Evolutionary conservation across 768 basidiomycete genomes (phyloP).

Genomic region (Hortiboletus campestris): DNA sequence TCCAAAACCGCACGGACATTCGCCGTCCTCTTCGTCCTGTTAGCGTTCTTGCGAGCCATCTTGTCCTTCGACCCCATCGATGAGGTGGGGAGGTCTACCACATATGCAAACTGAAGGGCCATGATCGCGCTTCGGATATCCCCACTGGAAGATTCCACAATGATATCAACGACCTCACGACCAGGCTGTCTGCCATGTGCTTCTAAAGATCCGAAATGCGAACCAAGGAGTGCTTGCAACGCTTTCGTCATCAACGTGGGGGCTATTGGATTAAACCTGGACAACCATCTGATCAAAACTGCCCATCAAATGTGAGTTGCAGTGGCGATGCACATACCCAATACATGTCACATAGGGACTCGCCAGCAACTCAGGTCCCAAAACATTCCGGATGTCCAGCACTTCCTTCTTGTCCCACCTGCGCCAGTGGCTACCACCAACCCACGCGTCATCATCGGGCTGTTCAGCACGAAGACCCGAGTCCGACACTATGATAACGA

Average conservation of each 20-base stretch:
- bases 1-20: slow-evolving; percentile 51
- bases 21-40: slow-evolving; percentile 14
- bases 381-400: slow-evolving; percentile 64
- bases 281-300: background rate
- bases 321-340: slow-evolving; percentile 45
- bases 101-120: slow-evolving; percentile 84
- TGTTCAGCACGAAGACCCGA: slow-evolving; percentile 73
- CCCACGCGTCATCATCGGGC: slow-evolving; percentile 46
- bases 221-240: slow-evolving; percentile 55
- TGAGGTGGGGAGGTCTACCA: slow-evolving; percentile 33
- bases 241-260: slow-evolving; percentile 81
- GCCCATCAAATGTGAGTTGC: background rate
- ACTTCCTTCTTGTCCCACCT: slow-evolving; percentile 53
- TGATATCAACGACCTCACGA: slow-evolving; percentile 67
- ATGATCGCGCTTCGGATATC: slow-evolving; percentile 94
- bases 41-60: slow-evolving; percentile 33
- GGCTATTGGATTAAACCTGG: slow-evolving; percentile 91
- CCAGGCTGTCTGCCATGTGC: slow-evolving; percentile 40
- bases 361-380: slow-evolving; percentile 66
- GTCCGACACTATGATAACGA: slow-evolving; percentile 84
- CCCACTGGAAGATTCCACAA: slow-evolving; percentile 80
- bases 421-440: slow-evolving; percentile 39
- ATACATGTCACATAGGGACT: slow-evolving; percentile 80
- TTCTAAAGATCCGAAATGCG: slow-evolving; percentile 42
- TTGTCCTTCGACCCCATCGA: slow-evolving; percentile 21